These are phyloP conservation scores for Spinacia oleracea DNA, from an alignment of 179 eudicot genomes.

Conservation along the genomic window DNA sequence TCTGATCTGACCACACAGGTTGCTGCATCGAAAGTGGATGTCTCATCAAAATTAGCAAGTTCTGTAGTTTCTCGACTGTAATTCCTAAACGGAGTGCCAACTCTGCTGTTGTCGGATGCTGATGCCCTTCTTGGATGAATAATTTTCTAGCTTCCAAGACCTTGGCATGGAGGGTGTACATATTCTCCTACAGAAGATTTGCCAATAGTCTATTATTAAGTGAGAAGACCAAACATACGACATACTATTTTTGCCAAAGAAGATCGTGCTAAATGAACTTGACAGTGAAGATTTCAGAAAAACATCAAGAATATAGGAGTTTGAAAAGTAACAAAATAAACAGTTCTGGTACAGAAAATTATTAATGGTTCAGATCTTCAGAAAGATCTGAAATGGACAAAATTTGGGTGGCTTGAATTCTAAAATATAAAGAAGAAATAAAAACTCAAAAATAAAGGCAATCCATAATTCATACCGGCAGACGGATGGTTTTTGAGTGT, in stretches of 20 bases:
- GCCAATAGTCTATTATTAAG: not conserved
- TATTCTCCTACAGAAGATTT: constrained; percentile 59
- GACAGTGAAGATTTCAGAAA: not conserved
- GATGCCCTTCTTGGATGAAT: constrained; percentile 64
- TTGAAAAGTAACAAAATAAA: not conserved
- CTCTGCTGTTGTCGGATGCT: constrained; percentile 60
- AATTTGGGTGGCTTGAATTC: not conserved
- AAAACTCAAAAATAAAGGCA: not conserved
- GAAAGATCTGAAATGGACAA: not conserved
- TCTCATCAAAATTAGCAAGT: constrained; percentile 46
- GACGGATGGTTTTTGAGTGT: constrained; percentile 75
- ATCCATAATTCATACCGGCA: constrained; percentile 62
- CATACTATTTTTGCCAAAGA: not conserved
- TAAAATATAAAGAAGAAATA: not conserved
- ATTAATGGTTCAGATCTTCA: not conserved
- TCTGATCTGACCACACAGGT: constrained; percentile 68
- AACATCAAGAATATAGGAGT: not conserved
- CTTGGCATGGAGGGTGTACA: constrained; percentile 69
- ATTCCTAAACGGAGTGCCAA: constrained; percentile 71
- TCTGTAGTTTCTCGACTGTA: constrained; percentile 65
- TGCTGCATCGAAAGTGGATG: constrained; percentile 74
- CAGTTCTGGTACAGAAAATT: not conserved
- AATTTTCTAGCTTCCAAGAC: constrained; percentile 66
- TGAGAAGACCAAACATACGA: not conserved
- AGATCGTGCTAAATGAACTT: not conserved